Conservation (phyloP, 768 basidiomycete genomes). For the Piloderma croceum region DNA sequence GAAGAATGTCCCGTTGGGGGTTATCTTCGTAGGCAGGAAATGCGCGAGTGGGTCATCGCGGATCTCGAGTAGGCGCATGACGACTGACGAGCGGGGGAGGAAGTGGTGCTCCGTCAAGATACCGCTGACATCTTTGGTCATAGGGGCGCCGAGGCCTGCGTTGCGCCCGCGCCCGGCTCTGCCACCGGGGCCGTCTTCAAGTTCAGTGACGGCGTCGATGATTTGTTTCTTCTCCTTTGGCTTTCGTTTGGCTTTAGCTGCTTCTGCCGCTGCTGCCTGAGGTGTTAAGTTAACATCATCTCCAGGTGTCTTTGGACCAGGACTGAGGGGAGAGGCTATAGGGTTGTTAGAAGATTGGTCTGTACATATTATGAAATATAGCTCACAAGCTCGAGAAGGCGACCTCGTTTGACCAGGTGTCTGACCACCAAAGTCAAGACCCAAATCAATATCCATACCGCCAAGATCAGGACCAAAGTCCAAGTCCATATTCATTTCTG, state of each 20-base stretch:
- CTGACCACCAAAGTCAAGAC: slow-evolving; percentile 58
- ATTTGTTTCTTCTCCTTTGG: slow-evolving; percentile 78
- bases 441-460: slow-evolving; percentile 54
- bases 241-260: slow-evolving; percentile 45
- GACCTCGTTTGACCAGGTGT: slow-evolving; percentile 57
- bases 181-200: slow-evolving; percentile 56
- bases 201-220: slow-evolving; percentile 86
- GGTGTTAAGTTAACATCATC: slow-evolving; percentile 49
- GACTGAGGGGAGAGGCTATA: slow-evolving; percentile 70
- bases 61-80: slow-evolving; percentile 84
- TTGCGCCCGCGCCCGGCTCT: slow-evolving; percentile 51
- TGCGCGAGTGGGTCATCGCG: slow-evolving; percentile 78
- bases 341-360: slow-evolving; percentile 4
- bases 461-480: slow-evolving; percentile 47
- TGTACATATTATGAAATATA: too few relatives aligned
- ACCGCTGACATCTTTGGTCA: slow-evolving; percentile 50
- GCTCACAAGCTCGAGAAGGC: slow-evolving; percentile 66
- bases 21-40: slow-evolving; percentile 80
- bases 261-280: slow-evolving; percentile 43
- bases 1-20: slow-evolving; percentile 67
- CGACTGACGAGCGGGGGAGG: slow-evolving; percentile 76
- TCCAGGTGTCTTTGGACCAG: slow-evolving; percentile 73
- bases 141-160: slow-evolving; percentile 44
- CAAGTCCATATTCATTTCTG: slow-evolving; percentile 47
- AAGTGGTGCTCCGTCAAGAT: slow-evolving; percentile 80